phyloP scores from a whole-genome alignment of 371 early-diverging fungal genomes.

The Rhizopus delemar region DNA sequence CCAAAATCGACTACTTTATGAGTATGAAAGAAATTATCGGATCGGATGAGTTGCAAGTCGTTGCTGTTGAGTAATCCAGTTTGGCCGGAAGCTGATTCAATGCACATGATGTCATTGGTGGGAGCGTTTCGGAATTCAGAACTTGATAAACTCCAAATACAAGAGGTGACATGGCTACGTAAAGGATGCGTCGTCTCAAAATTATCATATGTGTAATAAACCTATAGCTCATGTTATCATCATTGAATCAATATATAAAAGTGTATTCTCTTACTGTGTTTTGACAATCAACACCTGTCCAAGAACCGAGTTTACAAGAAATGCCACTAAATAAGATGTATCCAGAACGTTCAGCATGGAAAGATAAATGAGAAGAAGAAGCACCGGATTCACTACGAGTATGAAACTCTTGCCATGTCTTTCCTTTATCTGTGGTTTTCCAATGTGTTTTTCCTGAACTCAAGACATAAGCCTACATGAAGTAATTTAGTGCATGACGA shows the following conservation, averaged over 20 bases:
- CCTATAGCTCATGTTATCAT: slow-evolving; percentile 27
- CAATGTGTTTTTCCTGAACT: slow-evolving; percentile 62
- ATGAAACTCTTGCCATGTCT: slow-evolving; percentile 64
- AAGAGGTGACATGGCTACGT: slow-evolving; percentile 57
- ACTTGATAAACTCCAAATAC: slow-evolving; percentile 70
- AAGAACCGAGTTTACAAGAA: slow-evolving; percentile 52
- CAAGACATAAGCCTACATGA: slow-evolving; percentile 61
- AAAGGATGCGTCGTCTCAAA: slow-evolving; percentile 58
- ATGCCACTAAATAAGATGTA: slow-evolving; percentile 61
- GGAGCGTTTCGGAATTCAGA: slow-evolving; percentile 54
- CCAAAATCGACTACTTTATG: slow-evolving; percentile 51
- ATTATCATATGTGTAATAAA: slow-evolving; percentile 68
- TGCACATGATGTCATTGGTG: slow-evolving; percentile 65
- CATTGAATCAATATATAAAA: neutral
- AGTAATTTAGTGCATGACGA: neutral
- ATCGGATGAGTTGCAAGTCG: slow-evolving; percentile 58
- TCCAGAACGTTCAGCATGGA: slow-evolving; percentile 65
- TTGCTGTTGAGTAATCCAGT: slow-evolving; percentile 23
- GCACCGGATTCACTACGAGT: slow-evolving; percentile 52
- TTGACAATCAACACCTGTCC: slow-evolving; percentile 48
- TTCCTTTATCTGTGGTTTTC: slow-evolving; percentile 66
- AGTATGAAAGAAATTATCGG: slow-evolving; percentile 65
- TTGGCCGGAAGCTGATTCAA: slow-evolving; percentile 53
- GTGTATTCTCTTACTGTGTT: slow-evolving; percentile 49
- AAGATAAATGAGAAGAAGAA: slow-evolving; percentile 49